Base-by-base conservation (phyloP, 331 rosid species). In the Erythrophleum ivorense region DNA sequence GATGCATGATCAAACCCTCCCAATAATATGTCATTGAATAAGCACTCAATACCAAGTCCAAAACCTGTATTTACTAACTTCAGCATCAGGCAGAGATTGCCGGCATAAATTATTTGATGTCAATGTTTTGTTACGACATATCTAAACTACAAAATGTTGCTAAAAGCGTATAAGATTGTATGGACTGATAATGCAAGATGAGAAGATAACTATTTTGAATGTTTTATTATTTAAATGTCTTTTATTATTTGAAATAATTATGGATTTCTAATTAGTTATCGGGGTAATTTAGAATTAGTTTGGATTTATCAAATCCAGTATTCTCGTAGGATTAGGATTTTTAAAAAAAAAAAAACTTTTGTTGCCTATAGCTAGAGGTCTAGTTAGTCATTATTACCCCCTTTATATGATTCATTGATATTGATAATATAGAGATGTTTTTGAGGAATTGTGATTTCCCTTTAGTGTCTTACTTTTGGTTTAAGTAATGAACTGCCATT, bases 1-100 rank as follows among this genome's bases (percentile, higher is more conserved):
- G 38, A 52, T 50, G 65, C 81, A 55, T 24, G 74, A 75, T 71
- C 55, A 45, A 85, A 24, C 31, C 59, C 49, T 50, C 77, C 58
- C 58, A 34, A 46, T 60, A 60, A 62, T 8, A 62, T 50, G 62
- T n/a, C 78, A 76, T 70, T 70, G 14, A 67, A 68, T 41, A 38
- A 52, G 48, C 46, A 50, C n/a, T 46, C 24, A 71, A 29, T 50
- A 59, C 15, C 76, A 71, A 77, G 77, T 36, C 12, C 50, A 66
- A 41, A 70, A 76, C 52, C 16, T 14, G 48, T n/a, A n/a, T n/a
- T n/a, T n/a, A n/a, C 5, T 57, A 38, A 64, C 45, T 82, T 45
- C 31, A 33, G 71, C 76, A 75, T 31, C 9, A 41, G 8, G 45
- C 54, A 48, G 43, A 72, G 15, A 38, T 24, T 33, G 66, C 16